Base-by-base conservation (phyloP, 2,329 filamentous ascomycete species). In the Monilinia polystroma region DNA sequence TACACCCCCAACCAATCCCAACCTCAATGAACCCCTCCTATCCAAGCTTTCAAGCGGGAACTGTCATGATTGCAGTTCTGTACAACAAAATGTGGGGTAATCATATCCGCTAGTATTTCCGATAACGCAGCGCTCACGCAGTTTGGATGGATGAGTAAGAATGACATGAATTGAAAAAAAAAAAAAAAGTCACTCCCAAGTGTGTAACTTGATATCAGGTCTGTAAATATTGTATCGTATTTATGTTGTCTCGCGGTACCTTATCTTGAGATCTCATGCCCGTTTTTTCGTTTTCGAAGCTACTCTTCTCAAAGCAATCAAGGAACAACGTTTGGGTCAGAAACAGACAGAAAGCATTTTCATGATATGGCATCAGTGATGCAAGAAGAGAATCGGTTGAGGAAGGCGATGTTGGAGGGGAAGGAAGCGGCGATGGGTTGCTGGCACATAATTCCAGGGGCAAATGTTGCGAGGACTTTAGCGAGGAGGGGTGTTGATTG, bases 401-500 rank as follows among this genome's bases (percentile, higher is more conserved):
- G 80, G 73, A 79, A 79, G 66, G 80, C 80, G n/a, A 82, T 87
- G 68, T 72, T 76, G 32, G 79, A 82, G 69, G 81, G 79, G 63
- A 79, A 77, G 63, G 76, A 68, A 5, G 63, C 83, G 7, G 81
- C 83, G 59, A 79, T 87, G 71, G 86, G 86, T 4, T 79, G 84
- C 64, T 89, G 73, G 86, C 86, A 89, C 77, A 87, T 87, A 80
- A 77, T 88, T 64, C 86, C 86, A 0, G 84, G 85, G 0, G 80
- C 82, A 55, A 87, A 88, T 69, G 78, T 88, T 16, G 85, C 86
- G 6, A 81, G 86, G 64, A 76, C 82, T 23, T 78, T 91, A 58
- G 87, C 89, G 1, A 80, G 85, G 65, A 83, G 82, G 3, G 88
- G 87, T 0, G 81, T 88, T 1, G 88, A 90, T 74, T 90, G 88